These are phyloP conservation scores for Dendryphion nanum DNA, from an alignment of 2,329 filamentous ascomycete species.

Conservation along the genomic window DNA sequence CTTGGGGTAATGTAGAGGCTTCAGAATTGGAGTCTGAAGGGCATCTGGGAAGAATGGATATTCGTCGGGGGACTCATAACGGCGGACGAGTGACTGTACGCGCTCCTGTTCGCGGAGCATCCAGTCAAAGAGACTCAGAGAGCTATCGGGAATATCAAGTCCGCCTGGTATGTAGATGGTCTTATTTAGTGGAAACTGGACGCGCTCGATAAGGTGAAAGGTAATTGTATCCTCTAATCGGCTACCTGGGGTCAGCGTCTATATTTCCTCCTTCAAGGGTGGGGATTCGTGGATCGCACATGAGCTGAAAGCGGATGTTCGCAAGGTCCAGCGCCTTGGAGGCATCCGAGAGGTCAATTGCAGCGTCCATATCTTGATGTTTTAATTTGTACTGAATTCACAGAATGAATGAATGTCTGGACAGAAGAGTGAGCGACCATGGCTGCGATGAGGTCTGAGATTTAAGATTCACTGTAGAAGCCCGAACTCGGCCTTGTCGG, in stretches of 20 bases:
- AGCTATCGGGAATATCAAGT: constrained; percentile 70
- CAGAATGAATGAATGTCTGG: no score
- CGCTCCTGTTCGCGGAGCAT: constrained; percentile 86
- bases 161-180: constrained; percentile 82
- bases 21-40: constrained; percentile 78
- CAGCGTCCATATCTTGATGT: constrained; percentile 97
- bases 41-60: constrained; percentile 92
- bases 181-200: constrained; percentile 92
- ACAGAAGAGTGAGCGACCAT: no score
- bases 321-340: constrained; percentile 82
- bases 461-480: no score
- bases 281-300: constrained; percentile 57
- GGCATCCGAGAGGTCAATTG: constrained; percentile 83
- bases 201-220: constrained; percentile 93
- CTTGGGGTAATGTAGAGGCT: constrained; percentile 80
- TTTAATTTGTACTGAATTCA: no score
- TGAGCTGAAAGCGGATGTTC: constrained; percentile 90
- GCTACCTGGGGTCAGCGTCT: constrained; percentile 52
- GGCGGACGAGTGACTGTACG: constrained; percentile 87
- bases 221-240: constrained; percentile 97
- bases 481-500: no score
- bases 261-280: not conserved
- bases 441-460: no score
- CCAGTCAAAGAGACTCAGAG: constrained; percentile 89
- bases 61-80: constrained; percentile 95